A percentile compares a stretch with the other conserved stretches of the same genome.
Evolutionary conservation across 768 basidiomycete species (phyloP).

Genomic region (Mycena epipterygia): DNA sequence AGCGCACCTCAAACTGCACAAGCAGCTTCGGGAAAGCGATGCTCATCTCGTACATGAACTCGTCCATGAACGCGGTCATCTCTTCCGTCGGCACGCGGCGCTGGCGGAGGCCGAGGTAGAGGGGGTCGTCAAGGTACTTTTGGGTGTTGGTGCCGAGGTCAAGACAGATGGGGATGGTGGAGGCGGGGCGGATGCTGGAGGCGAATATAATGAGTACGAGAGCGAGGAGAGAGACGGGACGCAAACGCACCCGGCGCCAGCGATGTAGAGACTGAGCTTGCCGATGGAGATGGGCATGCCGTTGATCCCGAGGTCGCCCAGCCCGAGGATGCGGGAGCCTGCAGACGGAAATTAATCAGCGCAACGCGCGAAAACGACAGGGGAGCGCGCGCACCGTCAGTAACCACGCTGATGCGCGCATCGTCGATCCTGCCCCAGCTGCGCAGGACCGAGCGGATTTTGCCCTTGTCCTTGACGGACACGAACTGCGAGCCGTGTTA

Average conservation of each 20-base stretch:
- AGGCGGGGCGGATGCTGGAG: slow-evolving; percentile 84
- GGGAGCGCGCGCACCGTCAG: slow-evolving; percentile 72
- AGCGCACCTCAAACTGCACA: slow-evolving; percentile 86
- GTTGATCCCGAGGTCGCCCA: slow-evolving; percentile 88
- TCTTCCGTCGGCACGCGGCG: slow-evolving; percentile 72
- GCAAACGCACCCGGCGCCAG: slow-evolving; percentile 82
- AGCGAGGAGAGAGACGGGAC: slow-evolving; percentile 3
- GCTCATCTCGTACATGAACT: slow-evolving; percentile 90
- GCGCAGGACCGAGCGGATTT: slow-evolving; percentile 74
- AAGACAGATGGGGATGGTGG: slow-evolving; percentile 86
- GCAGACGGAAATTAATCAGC: slow-evolving; percentile 37
- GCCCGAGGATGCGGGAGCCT: slow-evolving; percentile 91
- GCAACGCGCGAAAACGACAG: background rate
- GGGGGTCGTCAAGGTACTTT: slow-evolving; percentile 83
- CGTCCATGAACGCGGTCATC: slow-evolving; percentile 90
- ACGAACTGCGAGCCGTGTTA: slow-evolving; percentile 64
- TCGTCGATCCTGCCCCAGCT: slow-evolving; percentile 82
- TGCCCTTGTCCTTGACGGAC: slow-evolving; percentile 88
- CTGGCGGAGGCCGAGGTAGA: slow-evolving; percentile 90
- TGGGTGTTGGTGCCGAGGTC: slow-evolving; percentile 94
- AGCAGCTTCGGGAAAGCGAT: slow-evolving; percentile 83
- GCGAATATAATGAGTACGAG: background rate
- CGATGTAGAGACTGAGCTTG: slow-evolving; percentile 92
- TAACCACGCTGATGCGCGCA: slow-evolving; percentile 93
- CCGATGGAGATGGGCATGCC: slow-evolving; percentile 93